Percentiles rank a stretch among this genome's conserved stretches.
phyloP scores from a whole-genome alignment of 768 basidiomycete genomes.

The Paxillus rubicundulus region DNA sequence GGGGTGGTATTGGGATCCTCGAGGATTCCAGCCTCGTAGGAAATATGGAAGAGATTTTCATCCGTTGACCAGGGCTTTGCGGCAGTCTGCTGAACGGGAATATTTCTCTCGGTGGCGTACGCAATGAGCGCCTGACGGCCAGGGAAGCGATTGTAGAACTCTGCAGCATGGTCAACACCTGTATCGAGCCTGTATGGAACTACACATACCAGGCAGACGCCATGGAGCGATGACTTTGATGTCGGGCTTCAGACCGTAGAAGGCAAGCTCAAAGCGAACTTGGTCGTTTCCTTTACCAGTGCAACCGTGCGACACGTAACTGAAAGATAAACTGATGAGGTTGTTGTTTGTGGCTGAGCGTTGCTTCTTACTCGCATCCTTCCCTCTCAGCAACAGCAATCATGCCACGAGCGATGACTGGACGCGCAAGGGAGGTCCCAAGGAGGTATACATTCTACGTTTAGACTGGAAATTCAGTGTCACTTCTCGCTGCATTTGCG shows the following conservation, averaged over 20 bases:
- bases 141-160: constrained; percentile 96
- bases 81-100: constrained; percentile 92
- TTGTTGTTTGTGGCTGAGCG: neutral
- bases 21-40: constrained; percentile 98
- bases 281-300: constrained; percentile 99
- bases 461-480: neutral
- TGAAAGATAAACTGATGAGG: constrained; percentile 26
- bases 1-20: constrained; percentile 96
- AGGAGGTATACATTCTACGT: constrained; percentile 92
- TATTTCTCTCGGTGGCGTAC: constrained; percentile 82
- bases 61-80: constrained; percentile 99
- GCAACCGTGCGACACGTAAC: constrained; percentile 97
- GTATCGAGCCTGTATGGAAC: neutral
- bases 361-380: constrained; percentile 82
- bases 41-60: constrained; percentile 99
- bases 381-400: constrained; percentile 87
- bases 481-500: neutral
- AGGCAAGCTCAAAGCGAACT: constrained; percentile 98
- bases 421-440: constrained; percentile 95
- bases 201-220: constrained; percentile 78
- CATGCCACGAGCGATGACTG: constrained; percentile 99
- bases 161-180: constrained; percentile 36
- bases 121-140: constrained; percentile 91
- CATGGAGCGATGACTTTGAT: constrained; percentile 99
- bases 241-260: constrained; percentile 96